These are phyloP conservation scores for Scutellaria baicalensis DNA, from an alignment of 257 asterid genomes.

Conservation along the genomic window DNA sequence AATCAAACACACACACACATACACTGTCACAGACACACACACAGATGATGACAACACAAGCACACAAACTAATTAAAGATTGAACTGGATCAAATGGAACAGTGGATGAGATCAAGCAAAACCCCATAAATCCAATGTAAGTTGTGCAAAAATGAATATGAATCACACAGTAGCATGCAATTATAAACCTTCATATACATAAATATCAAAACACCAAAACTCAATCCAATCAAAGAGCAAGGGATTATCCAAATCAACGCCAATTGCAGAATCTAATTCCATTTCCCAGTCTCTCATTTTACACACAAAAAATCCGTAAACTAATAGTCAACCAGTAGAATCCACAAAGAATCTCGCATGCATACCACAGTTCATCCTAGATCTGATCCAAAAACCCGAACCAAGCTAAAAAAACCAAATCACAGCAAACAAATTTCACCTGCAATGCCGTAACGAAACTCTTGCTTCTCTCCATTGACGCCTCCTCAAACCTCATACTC, in stretches of 20 bases:
- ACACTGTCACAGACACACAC: no score
- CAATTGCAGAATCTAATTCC: conserved; percentile 7
- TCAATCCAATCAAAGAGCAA: background rate
- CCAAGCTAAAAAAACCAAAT: background rate
- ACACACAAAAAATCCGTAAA: background rate
- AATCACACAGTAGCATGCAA: background rate
- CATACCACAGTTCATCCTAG: conserved; percentile 16
- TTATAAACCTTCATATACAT: background rate
- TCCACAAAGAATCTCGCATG: conserved; percentile 5
- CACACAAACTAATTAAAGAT: background rate
- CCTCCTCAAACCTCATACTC: conserved; percentile 57
- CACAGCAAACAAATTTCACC: conserved; percentile 27
- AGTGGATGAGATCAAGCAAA: background rate
- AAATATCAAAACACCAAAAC: background rate
- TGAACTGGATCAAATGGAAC: background rate
- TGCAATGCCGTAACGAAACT: conserved; percentile 77
- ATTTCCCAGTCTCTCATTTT: background rate
- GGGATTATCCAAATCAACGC: background rate
- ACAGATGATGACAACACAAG: no score
- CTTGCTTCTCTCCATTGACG: conserved; percentile 75
- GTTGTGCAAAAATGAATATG: background rate
- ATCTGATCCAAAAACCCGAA: conserved; percentile 30
- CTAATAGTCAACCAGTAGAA: conserved; percentile 19
- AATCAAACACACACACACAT: no score
- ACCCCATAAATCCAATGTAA: background rate